Percentiles rank a stretch among this genome's conserved stretches.
These are phyloP conservation scores for Camellia oleifera DNA, from an alignment of 179 eudicot species.

Conservation along the genomic window DNA sequence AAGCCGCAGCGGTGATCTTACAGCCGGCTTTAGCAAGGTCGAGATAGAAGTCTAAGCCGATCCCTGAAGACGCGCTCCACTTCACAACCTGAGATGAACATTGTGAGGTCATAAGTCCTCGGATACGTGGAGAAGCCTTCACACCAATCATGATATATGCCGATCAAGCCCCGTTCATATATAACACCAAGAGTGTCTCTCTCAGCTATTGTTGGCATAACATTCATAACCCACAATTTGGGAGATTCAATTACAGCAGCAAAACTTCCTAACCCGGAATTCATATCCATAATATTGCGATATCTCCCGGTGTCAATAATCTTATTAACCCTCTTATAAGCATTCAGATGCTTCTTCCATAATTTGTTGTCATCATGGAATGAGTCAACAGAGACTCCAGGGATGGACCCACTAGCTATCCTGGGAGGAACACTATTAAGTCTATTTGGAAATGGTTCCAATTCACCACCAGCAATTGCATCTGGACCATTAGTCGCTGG, in stretches of 20 bases:
- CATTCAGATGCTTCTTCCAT: constrained; percentile 36
- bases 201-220: constrained; percentile 37
- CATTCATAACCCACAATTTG: constrained; percentile 46
- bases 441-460: constrained; percentile 33
- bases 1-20: too few species aligned
- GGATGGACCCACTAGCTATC: constrained; percentile 27
- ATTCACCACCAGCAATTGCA: constrained; percentile 22
- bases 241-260: constrained; percentile 35
- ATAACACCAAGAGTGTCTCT: constrained; percentile 34
- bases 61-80: too few species aligned
- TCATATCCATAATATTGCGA: constrained; percentile 44
- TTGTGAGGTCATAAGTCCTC: constrained; percentile 56
- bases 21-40: too few species aligned
- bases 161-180: constrained; percentile 39
- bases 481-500: constrained; percentile 9
- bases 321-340: constrained; percentile 31
- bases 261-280: constrained; percentile 39
- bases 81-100: too few species aligned
- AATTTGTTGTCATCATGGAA: constrained; percentile 26
- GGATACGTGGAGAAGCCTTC: constrained; percentile 90
- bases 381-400: constrained; percentile 30
- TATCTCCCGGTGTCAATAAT: constrained; percentile 33
- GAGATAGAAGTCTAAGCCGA: too few species aligned
- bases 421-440: constrained; percentile 32
- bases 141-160: constrained; percentile 51